These are phyloP conservation scores for Gossypium longicalyx DNA, from an alignment of 345 rosid genomes.

Conservation along the genomic window DNA sequence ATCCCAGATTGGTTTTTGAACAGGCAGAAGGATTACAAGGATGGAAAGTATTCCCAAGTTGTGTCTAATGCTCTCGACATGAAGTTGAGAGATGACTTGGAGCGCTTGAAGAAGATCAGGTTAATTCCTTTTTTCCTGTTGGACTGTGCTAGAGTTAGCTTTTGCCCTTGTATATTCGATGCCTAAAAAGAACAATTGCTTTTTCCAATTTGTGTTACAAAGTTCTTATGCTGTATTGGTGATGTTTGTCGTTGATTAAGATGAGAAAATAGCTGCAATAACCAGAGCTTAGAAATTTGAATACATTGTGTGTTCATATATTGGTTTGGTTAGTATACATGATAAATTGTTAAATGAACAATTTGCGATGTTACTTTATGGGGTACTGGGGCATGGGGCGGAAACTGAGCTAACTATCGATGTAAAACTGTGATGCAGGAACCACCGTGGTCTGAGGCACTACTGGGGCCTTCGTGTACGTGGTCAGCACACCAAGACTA, in stretches of 20 bases:
- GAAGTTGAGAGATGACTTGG: constrained; percentile 96
- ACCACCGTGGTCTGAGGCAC: constrained; percentile 96
- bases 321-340: background rate
- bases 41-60: constrained; percentile 82
- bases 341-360: background rate
- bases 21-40: constrained; percentile 92
- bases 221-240: background rate
- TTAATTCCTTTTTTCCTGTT: constrained; percentile 10
- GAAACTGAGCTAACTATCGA: background rate
- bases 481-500: constrained; percentile 97
- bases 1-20: constrained; percentile 93
- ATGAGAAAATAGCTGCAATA: background rate
- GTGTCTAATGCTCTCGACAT: constrained; percentile 89
- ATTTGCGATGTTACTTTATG: background rate
- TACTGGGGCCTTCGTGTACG: constrained; percentile 98
- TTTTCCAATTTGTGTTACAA: background rate
- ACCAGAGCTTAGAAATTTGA: background rate
- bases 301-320: background rate
- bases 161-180: background rate
- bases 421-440: constrained; percentile 35
- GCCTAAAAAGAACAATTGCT: too few species aligned
- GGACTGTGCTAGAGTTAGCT: background rate
- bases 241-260: background rate
- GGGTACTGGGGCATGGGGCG: background rate
- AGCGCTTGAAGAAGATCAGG: constrained; percentile 90